Evolutionary conservation across 805 yeast species (phyloP), one percentile per base, ranked within the genome.

Genomic region (Suhomyces sp.): DNA sequence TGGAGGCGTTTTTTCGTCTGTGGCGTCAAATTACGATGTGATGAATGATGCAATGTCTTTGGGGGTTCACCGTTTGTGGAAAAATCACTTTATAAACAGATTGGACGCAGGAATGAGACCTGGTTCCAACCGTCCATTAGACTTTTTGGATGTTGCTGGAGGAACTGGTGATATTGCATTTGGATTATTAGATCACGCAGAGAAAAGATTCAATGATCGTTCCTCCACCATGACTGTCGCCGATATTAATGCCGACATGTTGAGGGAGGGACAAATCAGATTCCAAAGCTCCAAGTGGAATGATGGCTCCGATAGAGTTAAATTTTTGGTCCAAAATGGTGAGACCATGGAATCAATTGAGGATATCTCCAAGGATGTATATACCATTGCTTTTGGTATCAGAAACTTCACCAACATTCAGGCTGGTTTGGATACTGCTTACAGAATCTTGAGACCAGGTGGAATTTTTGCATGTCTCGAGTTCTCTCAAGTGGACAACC

Each of bases 101-200:
- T 68, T 93, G 38, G 96, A 93, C 56, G 95, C 97, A 28, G 98
- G 98, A 21, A 79, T 79, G 69, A 76, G 98, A 54, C 91, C 95
- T 4, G 95, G 91, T 29, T 76, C 79, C 10, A 58, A 67, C 10
- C 76, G 81, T 46, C 96, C 96, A 3, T 68, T 93, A 50, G 77
- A 81, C 39, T 91, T 93, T 54, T 72, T 93, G 44, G 98, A 93
- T 61, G 98, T 93, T 38, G 98, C 98, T 18, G 98, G 98, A 40
- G 98, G 98, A 16, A 88, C 98, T 8, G 98, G 98, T 30, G 98
- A 93, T 56, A 91, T 93, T 62, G 98, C 98, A 1, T 88, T 88
- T 63, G 95, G 98, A 2, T 73, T 93, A 44, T 70, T 93, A 43
- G 96, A 88, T 52, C 96, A 93, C 62, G 98, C 98, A 7, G 80